Base-by-base conservation (phyloP, 257 asterid genomes). In the Nicotiana attenuata region DNA sequence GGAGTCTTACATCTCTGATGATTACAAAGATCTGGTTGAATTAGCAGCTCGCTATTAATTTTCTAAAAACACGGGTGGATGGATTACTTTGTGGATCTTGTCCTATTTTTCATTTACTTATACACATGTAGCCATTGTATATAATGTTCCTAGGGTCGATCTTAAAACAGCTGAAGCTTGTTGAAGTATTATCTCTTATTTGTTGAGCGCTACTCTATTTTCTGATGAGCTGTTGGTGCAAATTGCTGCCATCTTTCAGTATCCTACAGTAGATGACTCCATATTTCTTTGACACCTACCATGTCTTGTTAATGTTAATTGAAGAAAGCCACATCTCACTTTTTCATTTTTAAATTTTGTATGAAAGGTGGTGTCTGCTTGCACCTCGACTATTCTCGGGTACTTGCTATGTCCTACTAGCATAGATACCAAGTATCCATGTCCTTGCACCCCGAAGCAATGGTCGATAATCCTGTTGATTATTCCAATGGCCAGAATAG, bases 31-130 rank as follows among this genome's bases (percentile, higher is more conserved):
- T 78, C 83, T 89, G 76, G 87, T 92, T 76, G 93, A 91, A 33
- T 60, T 83, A 45, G 97, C 91, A 41, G 91, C 95, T 82, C 90
- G 89, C 29, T 86, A 82, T 83, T 91, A 90, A 92, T 35, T 56
- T 24, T 33, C 50, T 20, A 31, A 24, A 52, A 28, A 16, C 66
- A 45, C 10, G 22, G 68, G 29, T 66, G 52, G 38, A 35, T 69
- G 84, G 19, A 56, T 4, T 53, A 41, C 77, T 45, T 47, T 47
- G n/a, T 47, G 66, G 45, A 50, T 75, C 64, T 75, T 75, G 45
- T 2, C 80, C 61, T 29, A 50, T 75, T 15, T 59, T 75, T 71
- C 20, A 71, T 2, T 50, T 50, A 47, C 17, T 7, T 15, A 24
- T 8, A 47, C 45, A 7, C 52, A 50, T 75, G 80, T 75, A 75